These are phyloP conservation scores for Phoma sp. DNA, from an alignment of 2,329 filamentous ascomycete species.

Conservation along the genomic window DNA sequence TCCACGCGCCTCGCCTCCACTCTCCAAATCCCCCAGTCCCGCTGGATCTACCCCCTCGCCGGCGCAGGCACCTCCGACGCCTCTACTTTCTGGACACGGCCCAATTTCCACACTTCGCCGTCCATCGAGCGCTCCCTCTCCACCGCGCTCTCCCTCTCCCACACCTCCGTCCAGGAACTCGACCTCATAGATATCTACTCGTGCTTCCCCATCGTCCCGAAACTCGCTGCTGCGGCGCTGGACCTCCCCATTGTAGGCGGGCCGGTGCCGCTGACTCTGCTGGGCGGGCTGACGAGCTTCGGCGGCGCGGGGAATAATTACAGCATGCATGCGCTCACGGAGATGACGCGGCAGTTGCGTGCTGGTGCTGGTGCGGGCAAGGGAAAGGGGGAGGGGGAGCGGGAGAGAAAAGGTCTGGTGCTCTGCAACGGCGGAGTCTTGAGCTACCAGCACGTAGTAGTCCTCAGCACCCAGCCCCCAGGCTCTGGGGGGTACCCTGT, in stretches of 20 bases:
- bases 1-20: slow-evolving; percentile 60
- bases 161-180: slow-evolving; percentile 58
- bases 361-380: no score
- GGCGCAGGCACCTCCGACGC: slow-evolving; percentile 67
- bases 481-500: slow-evolving; percentile 54
- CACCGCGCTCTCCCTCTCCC: slow-evolving; percentile 57
- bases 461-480: slow-evolving; percentile 59
- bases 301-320: slow-evolving; percentile 76
- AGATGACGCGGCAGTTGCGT: slow-evolving; percentile 56
- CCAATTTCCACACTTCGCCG: slow-evolving; percentile 63
- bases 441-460: slow-evolving; percentile 69
- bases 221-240: slow-evolving; percentile 67
- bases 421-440: slow-evolving; percentile 70
- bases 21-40: slow-evolving; percentile 60
- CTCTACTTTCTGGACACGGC: slow-evolving; percentile 67
- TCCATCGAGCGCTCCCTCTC: slow-evolving; percentile 65
- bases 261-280: slow-evolving; percentile 62
- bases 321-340: slow-evolving; percentile 64
- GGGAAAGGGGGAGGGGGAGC: no score
- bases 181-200: slow-evolving; percentile 70
- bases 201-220: slow-evolving; percentile 73
- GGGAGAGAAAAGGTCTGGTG: slow-evolving; percentile 60
- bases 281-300: slow-evolving; percentile 71
- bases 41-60: slow-evolving; percentile 69
- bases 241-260: slow-evolving; percentile 55